These are phyloP conservation scores for Salix koriyanagi DNA, from an alignment of 345 rosid genomes.

Conservation along the genomic window DNA sequence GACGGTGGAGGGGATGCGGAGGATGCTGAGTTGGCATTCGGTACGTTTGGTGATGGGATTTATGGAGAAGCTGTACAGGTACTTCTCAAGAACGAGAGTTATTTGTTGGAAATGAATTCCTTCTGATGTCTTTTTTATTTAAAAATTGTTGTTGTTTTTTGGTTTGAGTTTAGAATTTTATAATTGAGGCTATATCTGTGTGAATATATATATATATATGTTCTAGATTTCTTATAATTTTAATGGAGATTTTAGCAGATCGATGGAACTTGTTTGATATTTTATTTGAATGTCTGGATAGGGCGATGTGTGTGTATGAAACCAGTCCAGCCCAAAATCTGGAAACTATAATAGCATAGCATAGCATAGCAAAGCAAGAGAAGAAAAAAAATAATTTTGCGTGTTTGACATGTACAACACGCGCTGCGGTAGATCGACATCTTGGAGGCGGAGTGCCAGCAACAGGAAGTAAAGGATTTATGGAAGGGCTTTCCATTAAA, in stretches of 20 bases:
- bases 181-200: not conserved
- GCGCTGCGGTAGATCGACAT: too few species aligned
- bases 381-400: too few species aligned
- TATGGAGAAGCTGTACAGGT: constrained; percentile 30
- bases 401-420: too few species aligned
- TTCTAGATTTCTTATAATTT: not conserved
- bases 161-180: not conserved
- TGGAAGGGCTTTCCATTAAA: too few species aligned
- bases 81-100: constrained; percentile 36
- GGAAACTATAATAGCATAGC: too few species aligned
- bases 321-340: too few species aligned
- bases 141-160: too few species aligned
- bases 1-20: constrained; percentile 20
- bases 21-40: constrained; percentile 38
- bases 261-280: not conserved
- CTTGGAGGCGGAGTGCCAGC: too few species aligned
- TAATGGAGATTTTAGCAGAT: not conserved
- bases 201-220: not conserved
- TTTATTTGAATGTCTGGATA: too few species aligned
- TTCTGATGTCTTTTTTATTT: constrained; percentile 6
- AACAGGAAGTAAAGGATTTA: too few species aligned
- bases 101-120: constrained; percentile 45
- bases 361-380: too few species aligned
- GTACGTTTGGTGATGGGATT: constrained; percentile 35
- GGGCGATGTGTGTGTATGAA: too few species aligned